phyloP scores from a whole-genome alignment of 371 early-diverging fungal genomes.

The Rhizomucor pusillus region DNA sequence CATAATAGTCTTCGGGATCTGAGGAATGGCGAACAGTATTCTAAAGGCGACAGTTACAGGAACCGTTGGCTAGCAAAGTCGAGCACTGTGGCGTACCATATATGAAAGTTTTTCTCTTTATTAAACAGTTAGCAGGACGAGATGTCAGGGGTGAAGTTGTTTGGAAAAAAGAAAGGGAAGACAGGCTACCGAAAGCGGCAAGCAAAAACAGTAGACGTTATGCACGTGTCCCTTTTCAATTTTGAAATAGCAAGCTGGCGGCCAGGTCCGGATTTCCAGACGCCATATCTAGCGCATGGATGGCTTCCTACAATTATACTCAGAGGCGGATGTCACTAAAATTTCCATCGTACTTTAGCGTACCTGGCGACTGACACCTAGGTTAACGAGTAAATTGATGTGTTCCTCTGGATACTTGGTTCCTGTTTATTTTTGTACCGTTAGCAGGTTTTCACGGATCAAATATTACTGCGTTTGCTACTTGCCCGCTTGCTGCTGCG shows the following conservation, averaged over 20 bases:
- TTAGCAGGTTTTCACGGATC: conserved; percentile 3
- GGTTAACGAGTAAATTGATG: conserved; percentile 33
- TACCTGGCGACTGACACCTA: conserved; percentile 47
- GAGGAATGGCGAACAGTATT: conserved; percentile 34
- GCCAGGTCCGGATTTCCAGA: conserved; percentile 87
- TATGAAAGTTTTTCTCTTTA: background rate
- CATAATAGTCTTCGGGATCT: conserved; percentile 62
- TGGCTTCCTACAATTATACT: conserved; percentile 57
- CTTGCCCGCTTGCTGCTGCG: conserved; percentile 2
- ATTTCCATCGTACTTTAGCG: background rate
- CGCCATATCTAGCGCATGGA: conserved; percentile 76
- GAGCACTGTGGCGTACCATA: background rate
- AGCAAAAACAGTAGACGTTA: conserved; percentile 3
- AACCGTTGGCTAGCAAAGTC: too few relatives aligned
- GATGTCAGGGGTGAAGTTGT: background rate
- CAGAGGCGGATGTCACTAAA: background rate
- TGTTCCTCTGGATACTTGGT: conserved; percentile 37
- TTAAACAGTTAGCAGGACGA: background rate
- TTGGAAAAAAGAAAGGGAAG: background rate
- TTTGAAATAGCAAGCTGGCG: conserved; percentile 72
- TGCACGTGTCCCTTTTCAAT: conserved; percentile 12
- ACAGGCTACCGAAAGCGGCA: background rate
- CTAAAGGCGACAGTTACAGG: conserved; percentile 3
- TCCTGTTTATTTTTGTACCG: conserved; percentile 1
- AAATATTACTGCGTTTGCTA: conserved; percentile 7